These are phyloP conservation scores for Rheum nobile DNA, from an alignment of 148 eudicot species.

Conservation along the genomic window DNA sequence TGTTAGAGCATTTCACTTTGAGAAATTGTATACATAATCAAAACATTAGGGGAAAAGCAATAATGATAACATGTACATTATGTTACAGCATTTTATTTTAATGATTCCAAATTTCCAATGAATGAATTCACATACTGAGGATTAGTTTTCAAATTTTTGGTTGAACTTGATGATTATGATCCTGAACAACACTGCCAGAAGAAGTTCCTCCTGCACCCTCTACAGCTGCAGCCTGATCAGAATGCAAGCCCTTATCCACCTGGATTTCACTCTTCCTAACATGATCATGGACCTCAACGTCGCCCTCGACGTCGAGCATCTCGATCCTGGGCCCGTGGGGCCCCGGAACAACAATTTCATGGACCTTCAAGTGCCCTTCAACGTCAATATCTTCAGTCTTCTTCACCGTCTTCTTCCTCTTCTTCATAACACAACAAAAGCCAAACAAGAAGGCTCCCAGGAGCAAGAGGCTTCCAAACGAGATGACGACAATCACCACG, in stretches of 20 bases:
- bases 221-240: not conserved
- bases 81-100: not conserved
- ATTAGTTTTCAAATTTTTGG: not conserved
- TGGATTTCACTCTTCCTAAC: not conserved
- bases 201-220: not conserved
- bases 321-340: constrained; percentile 57
- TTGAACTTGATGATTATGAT: not conserved
- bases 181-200: not conserved
- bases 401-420: constrained; percentile 36
- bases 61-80: not conserved
- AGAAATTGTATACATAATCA: not conserved
- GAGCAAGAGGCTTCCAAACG: constrained; percentile 75
- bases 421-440: constrained; percentile 53
- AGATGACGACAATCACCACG: constrained; percentile 46
- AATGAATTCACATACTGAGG: not conserved
- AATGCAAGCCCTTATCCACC: not conserved
- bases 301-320: constrained; percentile 51
- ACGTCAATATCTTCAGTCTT: constrained; percentile 38
- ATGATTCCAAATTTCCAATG: not conserved
- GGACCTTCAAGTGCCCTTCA: constrained; percentile 46
- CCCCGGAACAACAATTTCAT: constrained; percentile 51
- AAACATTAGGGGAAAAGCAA: not conserved
- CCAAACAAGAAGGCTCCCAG: constrained; percentile 55
- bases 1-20: too few relatives aligned
- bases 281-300: constrained; percentile 10